phyloP scores from a whole-genome alignment of 495 filamentous ascomycete species.

The Lepraria neglecta region DNA sequence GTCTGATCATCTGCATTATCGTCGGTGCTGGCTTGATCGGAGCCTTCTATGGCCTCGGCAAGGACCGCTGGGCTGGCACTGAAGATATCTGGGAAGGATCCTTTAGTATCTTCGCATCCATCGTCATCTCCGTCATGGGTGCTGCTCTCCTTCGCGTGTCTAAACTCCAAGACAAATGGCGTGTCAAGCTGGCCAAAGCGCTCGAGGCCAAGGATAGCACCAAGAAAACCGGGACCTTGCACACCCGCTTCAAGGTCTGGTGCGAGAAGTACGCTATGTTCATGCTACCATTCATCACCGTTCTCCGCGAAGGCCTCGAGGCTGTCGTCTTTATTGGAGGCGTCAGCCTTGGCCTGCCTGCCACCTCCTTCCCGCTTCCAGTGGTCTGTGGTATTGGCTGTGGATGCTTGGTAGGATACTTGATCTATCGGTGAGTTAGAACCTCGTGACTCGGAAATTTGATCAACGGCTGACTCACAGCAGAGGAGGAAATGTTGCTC shows the following conservation, averaged over 20 bases:
- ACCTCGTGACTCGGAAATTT: constrained; percentile 11
- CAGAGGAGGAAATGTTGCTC: constrained; percentile 56
- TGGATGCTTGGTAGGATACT: constrained; percentile 57
- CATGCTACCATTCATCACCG: constrained; percentile 71
- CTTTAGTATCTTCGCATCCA: constrained; percentile 59
- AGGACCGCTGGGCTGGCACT: constrained; percentile 55
- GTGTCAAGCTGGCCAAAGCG: constrained; percentile 62
- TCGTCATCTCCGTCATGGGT: constrained; percentile 77
- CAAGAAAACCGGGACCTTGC: constrained; percentile 26
- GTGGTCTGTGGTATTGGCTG: constrained; percentile 61
- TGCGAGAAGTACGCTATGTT: constrained; percentile 78
- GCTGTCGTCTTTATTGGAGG: constrained; percentile 77
- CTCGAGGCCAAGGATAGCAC: constrained; percentile 48
- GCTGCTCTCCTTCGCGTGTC: constrained; percentile 72
- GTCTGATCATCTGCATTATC: constrained; percentile 59
- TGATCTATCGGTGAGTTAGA: constrained; percentile 66
- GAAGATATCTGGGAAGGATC: constrained; percentile 77
- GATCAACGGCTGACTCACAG: background rate
- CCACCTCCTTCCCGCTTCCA: constrained; percentile 64
- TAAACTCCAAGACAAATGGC: constrained; percentile 83
- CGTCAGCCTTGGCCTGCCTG: constrained; percentile 68
- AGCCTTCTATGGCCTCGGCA: constrained; percentile 67
- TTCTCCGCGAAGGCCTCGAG: constrained; percentile 77
- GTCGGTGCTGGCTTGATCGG: constrained; percentile 71
- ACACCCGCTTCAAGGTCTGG: constrained; percentile 52